Percentiles rank a stretch among this genome's conserved stretches.
Evolutionary conservation across 1,284 basidiomycete genomes (phyloP).

Genomic region (Laetiporus sulphureus): DNA sequence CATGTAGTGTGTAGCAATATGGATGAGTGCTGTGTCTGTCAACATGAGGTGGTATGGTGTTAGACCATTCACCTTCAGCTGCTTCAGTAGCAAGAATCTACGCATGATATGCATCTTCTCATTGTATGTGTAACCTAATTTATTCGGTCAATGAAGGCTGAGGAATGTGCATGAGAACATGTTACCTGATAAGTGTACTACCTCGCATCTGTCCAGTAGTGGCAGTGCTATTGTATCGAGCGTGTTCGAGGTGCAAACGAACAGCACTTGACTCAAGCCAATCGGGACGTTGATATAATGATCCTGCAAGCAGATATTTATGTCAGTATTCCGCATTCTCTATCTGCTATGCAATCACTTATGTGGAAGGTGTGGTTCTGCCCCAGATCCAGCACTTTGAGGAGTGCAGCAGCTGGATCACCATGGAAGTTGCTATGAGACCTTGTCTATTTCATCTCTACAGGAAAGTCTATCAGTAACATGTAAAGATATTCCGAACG

Average conservation of each 20-base stretch:
- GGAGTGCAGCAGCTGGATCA: slow-evolving; percentile 80
- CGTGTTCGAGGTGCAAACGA: slow-evolving; percentile 85
- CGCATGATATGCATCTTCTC: slow-evolving; percentile 88
- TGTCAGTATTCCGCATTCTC: too few relatives aligned
- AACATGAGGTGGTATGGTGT: slow-evolving; percentile 30
- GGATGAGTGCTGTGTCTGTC: slow-evolving; percentile 62
- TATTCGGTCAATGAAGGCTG: neutral
- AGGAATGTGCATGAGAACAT: slow-evolving; percentile 4
- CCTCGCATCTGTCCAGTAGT: slow-evolving; percentile 69
- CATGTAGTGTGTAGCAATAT: slow-evolving; percentile 75
- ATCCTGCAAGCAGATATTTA: slow-evolving; percentile 46
- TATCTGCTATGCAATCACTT: slow-evolving; percentile 24
- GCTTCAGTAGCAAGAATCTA: slow-evolving; percentile 82
- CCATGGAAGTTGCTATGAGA: slow-evolving; percentile 85
- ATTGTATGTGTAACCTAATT: slow-evolving; percentile 78
- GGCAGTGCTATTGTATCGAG: slow-evolving; percentile 87
- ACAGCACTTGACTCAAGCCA: slow-evolving; percentile 81
- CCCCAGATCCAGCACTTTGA: slow-evolving; percentile 90
- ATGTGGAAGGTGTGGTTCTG: slow-evolving; percentile 84
- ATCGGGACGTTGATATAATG: slow-evolving; percentile 90
- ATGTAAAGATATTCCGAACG: too few relatives aligned
- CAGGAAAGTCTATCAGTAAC: neutral
- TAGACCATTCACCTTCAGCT: slow-evolving; percentile 67
- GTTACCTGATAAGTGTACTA: slow-evolving; percentile 63
- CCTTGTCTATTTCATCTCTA: slow-evolving; percentile 85